These are phyloP conservation scores for Ramularia collo-cygni DNA, from an alignment of 2,329 filamentous ascomycete genomes.

Conservation along the genomic window DNA sequence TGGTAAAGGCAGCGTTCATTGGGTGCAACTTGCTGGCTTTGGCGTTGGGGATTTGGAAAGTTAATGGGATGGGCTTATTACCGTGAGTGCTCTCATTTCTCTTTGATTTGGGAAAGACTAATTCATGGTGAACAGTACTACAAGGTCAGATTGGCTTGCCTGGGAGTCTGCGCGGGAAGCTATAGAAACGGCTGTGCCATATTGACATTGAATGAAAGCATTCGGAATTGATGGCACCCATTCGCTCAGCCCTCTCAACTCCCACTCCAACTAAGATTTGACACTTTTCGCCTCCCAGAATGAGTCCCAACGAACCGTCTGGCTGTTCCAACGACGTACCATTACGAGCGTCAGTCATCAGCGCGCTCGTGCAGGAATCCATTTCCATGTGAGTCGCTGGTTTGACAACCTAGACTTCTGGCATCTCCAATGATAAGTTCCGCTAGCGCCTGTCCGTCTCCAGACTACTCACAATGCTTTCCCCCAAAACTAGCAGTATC, in stretches of 20 bases:
- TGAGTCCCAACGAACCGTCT: constrained; percentile 50
- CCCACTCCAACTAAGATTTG: constrained; percentile 39
- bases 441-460: constrained; percentile 45
- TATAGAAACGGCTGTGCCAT: constrained; percentile 49
- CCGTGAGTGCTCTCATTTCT: constrained; percentile 54
- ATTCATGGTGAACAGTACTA: constrained; percentile 56
- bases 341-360: constrained; percentile 50
- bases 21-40: constrained; percentile 78
- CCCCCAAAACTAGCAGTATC: constrained; percentile 38
- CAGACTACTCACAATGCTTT: constrained; percentile 51
- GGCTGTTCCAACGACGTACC: no score
- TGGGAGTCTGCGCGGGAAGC: constrained; percentile 77
- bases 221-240: constrained; percentile 2
- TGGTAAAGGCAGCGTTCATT: constrained; percentile 83
- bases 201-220: constrained; percentile 11
- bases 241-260: not conserved
- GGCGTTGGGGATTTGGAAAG: constrained; percentile 87
- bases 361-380: constrained; percentile 46
- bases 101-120: constrained; percentile 12
- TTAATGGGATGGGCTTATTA: constrained; percentile 91
- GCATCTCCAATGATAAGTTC: constrained; percentile 41
- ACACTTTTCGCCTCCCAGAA: constrained; percentile 44
- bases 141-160: constrained; percentile 92
- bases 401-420: constrained; percentile 41
- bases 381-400: constrained; percentile 48